Conservation (phyloP, 2,329 filamentous ascomycete species). For the Colletotrichum sp. region DNA sequence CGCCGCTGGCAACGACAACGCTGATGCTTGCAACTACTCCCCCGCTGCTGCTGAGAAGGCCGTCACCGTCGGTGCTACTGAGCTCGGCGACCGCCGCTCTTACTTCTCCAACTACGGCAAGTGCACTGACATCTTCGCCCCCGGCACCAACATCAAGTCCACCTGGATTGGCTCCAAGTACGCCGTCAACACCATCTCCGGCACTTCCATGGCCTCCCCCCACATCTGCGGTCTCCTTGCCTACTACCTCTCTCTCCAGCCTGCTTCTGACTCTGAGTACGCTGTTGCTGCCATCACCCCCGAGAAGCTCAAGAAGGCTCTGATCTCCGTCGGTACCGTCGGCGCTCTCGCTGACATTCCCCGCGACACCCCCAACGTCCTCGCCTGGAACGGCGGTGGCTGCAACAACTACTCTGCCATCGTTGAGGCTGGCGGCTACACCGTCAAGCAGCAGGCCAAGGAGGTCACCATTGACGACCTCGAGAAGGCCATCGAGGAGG, state of each 20-base stretch:
- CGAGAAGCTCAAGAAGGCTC: conserved; percentile 88
- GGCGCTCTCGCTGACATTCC: conserved; percentile 83
- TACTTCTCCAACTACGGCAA: conserved; percentile 99
- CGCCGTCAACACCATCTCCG: conserved; percentile 98
- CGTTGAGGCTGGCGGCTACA: conserved; percentile 75
- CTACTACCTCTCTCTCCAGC: conserved; percentile 97
- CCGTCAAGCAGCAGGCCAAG: conserved; percentile 54
- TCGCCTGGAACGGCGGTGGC: conserved; percentile 99
- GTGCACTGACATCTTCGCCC: conserved; percentile 99
- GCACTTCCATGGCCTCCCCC: conserved; percentile 98
- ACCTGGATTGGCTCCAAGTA: conserved; percentile 98
- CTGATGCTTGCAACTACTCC: conserved; percentile 99
- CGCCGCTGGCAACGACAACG: conserved; percentile 97
- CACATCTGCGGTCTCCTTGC: conserved; percentile 96
- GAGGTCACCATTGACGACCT: conserved; percentile 59
- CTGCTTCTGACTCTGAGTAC: conserved; percentile 86
- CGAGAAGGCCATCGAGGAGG: conserved; percentile 63
- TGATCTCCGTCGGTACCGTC: conserved; percentile 83
- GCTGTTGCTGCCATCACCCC: conserved; percentile 89
- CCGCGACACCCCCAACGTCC: conserved; percentile 86
- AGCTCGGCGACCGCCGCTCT: conserved; percentile 90
- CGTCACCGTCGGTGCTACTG: conserved; percentile 94
- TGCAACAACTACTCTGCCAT: conserved; percentile 90
- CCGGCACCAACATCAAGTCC: conserved; percentile 94
- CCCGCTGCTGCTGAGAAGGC: conserved; percentile 91